Evolutionary conservation across 495 filamentous ascomycete genomes (phyloP).

Genomic region (Echria macrotheca): DNA sequence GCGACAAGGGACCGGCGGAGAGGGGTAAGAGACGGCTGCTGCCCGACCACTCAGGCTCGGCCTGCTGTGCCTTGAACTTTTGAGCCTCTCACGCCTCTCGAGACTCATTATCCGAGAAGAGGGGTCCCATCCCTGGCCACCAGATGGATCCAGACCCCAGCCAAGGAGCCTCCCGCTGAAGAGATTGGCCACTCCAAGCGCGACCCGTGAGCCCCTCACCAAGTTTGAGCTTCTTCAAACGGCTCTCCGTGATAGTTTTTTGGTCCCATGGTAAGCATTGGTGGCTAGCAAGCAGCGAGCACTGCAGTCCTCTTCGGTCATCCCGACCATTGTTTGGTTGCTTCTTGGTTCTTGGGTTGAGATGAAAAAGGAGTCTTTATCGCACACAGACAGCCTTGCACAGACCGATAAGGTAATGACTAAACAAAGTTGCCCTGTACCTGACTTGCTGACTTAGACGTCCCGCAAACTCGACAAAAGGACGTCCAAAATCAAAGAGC

Average conservation of each 20-base stretch:
- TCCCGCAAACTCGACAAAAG: too few relatives aligned
- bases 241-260: not conserved
- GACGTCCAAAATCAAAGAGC: too few relatives aligned
- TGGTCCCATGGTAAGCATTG: not conserved
- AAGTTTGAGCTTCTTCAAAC: constrained; percentile 5
- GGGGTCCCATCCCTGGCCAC: not conserved
- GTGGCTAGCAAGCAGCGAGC: too few relatives aligned
- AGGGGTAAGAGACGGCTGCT: constrained; percentile 14
- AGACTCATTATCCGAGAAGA: constrained; percentile 1
- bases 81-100: not conserved
- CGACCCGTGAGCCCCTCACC: not conserved
- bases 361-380: too few relatives aligned
- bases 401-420: too few relatives aligned
- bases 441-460: too few relatives aligned
- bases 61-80: not conserved
- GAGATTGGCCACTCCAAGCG: constrained; percentile 14
- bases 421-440: too few relatives aligned
- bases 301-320: too few relatives aligned
- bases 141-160: constrained; percentile 3
- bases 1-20: constrained; percentile 4
- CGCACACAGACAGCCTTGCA: too few relatives aligned
- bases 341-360: too few relatives aligned
- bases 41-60: constrained; percentile 4
- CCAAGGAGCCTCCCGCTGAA: constrained; percentile 1
- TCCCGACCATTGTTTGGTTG: too few relatives aligned